These are phyloP conservation scores for Saccharomycopsis sp. DNA, from an alignment of 805 yeast genomes.

Conservation along the genomic window DNA sequence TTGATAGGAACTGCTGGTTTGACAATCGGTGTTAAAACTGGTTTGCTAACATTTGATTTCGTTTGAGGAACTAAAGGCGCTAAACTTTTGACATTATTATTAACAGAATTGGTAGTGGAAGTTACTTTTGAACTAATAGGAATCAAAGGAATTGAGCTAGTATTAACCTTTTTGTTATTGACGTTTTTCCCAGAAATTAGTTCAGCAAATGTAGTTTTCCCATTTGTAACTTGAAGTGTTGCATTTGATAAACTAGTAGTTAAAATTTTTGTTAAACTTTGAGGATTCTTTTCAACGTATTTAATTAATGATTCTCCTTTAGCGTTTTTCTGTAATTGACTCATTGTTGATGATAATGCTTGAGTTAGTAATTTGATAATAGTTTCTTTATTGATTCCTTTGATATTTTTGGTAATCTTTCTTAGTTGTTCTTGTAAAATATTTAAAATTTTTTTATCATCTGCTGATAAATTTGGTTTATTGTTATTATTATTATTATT, in stretches of 20 bases:
- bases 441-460: slow-evolving; percentile 53
- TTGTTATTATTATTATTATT: no score
- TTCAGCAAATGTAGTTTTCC: slow-evolving; percentile 35
- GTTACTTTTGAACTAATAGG: no score
- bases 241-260: slow-evolving; percentile 78
- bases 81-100: no score
- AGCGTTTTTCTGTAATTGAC: slow-evolving; percentile 77
- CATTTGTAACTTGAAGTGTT: slow-evolving; percentile 49
- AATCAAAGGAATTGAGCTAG: slow-evolving; percentile 17
- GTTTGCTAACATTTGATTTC: no score
- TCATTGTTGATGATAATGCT: slow-evolving; percentile 87
- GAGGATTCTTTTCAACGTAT: slow-evolving; percentile 71
- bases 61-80: no score
- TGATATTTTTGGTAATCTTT: slow-evolving; percentile 66
- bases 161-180: slow-evolving; percentile 15
- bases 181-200: slow-evolving; percentile 20
- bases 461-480: slow-evolving; percentile 21
- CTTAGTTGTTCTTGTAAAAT: slow-evolving; percentile 82
- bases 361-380: slow-evolving; percentile 80
- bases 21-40: no score
- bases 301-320: slow-evolving; percentile 70
- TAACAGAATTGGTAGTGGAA: no score
- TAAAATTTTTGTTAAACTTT: slow-evolving; percentile 65
- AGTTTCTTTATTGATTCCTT: slow-evolving; percentile 66
- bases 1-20: no score